Evolutionary conservation across 768 basidiomycete genomes (phyloP).

Genomic region (Holtermanniella nyarrowii): DNA sequence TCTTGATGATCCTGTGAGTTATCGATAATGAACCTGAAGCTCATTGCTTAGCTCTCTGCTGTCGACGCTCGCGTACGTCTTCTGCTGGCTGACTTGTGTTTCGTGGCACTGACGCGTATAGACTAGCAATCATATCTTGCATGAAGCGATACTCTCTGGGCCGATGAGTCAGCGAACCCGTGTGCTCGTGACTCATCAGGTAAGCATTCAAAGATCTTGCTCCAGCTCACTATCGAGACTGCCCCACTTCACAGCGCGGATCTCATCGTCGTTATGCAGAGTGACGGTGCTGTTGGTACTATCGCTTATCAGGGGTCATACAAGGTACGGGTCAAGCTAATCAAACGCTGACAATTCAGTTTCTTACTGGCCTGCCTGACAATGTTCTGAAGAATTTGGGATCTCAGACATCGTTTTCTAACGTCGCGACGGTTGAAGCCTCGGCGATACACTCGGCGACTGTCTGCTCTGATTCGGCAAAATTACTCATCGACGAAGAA

Average conservation of each 20-base stretch:
- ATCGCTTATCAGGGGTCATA: conserved; percentile 59
- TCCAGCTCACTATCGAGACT: neutral
- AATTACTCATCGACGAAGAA: conserved; percentile 45
- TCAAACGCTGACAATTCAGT: too few relatives aligned
- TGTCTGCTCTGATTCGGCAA: too few relatives aligned
- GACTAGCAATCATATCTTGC: conserved; percentile 51
- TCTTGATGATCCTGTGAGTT: conserved; percentile 31
- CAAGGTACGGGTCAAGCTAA: too few relatives aligned
- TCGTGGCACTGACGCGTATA: too few relatives aligned
- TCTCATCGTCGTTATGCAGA: conserved; percentile 34
- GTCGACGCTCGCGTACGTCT: conserved; percentile 59
- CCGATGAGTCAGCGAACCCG: conserved; percentile 51
- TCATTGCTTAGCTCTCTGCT: conserved; percentile 48
- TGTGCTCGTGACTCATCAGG: conserved; percentile 47
- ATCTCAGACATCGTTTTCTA: too few relatives aligned
- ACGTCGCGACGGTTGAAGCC: too few relatives aligned
- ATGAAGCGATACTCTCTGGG: conserved; percentile 49
- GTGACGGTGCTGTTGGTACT: conserved; percentile 10
- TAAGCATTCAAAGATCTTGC: too few relatives aligned
- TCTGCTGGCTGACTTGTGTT: too few relatives aligned
- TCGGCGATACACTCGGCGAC: too few relatives aligned
- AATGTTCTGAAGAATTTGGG: too few relatives aligned
- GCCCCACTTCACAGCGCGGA: conserved; percentile 32
- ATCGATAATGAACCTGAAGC: neutral
- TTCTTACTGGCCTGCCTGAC: neutral